Evolutionary conservation across 129 eudicot genomes (phyloP), one percentile per base, ranked within the genome.

Genomic region (Tagetes patula): DNA sequence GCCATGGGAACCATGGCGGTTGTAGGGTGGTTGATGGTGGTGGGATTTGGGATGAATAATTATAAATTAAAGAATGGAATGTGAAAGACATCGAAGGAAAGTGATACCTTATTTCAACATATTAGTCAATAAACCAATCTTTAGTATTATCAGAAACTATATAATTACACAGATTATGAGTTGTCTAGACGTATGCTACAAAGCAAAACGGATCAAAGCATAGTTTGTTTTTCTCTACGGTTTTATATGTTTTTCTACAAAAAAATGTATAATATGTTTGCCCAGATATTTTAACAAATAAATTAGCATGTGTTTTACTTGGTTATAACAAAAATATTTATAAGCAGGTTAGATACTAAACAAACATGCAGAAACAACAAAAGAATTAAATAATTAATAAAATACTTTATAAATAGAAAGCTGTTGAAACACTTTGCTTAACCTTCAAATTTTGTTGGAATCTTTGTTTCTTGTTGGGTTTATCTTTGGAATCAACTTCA

Each of bases 31-130:
- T 33, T 49, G 69, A 34, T 31, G 61, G 12, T 5, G 73, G 48
- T 20, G 52, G 53, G 1, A 47, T 47, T 34, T 3, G 41, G 62
- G 72, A 46, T 30, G 63, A 53, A 77, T 54, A 77, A 8, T 8
- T 55, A 32, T 8, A 27, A 37, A 50, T 49, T 70, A 11, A 67
- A 68, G 75, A 73, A 68, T 49, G 39, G 61, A 50, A 61, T 50
- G 73, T 75, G 80, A 69, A 80, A 68, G 66, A 52, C 72, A 58
- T 80, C 10, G 53, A 66, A 75, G 73, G 80, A 81, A 70, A 81
- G 84, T 54, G 77, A 61, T 54, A 65, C 73, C 77, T 75, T 81
- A 27, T 75, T 75, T 52, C 30, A 78, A 71, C 56, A 47, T 62
- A 63, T 39, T 78, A 66, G 59, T 8, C 46, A 73, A 56, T 62